Conservation (phyloP, 1,284 basidiomycete genomes). For the Ustilago xerochloae region DNA sequence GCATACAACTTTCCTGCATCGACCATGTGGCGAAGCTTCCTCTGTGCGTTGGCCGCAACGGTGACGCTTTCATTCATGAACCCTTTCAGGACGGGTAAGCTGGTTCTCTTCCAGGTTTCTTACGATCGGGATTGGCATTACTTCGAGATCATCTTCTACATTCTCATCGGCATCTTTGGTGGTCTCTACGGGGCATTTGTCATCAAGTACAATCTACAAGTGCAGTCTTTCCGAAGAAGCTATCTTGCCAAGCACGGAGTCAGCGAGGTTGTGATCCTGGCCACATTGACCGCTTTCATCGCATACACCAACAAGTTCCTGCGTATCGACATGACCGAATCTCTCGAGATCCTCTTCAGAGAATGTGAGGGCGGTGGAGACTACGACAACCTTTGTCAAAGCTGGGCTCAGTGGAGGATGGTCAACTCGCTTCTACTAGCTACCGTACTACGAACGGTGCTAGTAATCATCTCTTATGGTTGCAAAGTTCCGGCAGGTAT, state of each 20-base stretch:
- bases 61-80: conserved; percentile 98
- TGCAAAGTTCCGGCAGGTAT: conserved; percentile 97
- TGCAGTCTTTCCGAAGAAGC: conserved; percentile 90
- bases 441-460: conserved; percentile 83
- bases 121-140: conserved; percentile 99
- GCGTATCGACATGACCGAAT: conserved; percentile 97
- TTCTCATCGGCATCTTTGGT: conserved; percentile 94
- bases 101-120: conserved; percentile 96
- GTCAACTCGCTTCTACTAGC: conserved; percentile 91
- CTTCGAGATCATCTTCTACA: conserved; percentile 95
- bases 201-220: conserved; percentile 95
- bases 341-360: conserved; percentile 93
- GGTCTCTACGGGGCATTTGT: conserved; percentile 97
- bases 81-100: conserved; percentile 95
- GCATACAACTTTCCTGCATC: conserved; percentile 94
- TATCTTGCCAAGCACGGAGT: conserved; percentile 86
- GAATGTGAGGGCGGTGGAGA: conserved; percentile 96
- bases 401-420: conserved; percentile 92
- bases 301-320: conserved; percentile 95
- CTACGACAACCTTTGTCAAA: conserved; percentile 93
- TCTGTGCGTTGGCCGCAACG: conserved; percentile 95
- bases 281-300: conserved; percentile 87
- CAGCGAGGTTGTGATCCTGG: conserved; percentile 86
- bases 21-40: conserved; percentile 98
- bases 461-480: conserved; percentile 94